Conservation (phyloP, 2,329 filamentous ascomycete genomes). For the Pseudogymnoascus sp. region DNA sequence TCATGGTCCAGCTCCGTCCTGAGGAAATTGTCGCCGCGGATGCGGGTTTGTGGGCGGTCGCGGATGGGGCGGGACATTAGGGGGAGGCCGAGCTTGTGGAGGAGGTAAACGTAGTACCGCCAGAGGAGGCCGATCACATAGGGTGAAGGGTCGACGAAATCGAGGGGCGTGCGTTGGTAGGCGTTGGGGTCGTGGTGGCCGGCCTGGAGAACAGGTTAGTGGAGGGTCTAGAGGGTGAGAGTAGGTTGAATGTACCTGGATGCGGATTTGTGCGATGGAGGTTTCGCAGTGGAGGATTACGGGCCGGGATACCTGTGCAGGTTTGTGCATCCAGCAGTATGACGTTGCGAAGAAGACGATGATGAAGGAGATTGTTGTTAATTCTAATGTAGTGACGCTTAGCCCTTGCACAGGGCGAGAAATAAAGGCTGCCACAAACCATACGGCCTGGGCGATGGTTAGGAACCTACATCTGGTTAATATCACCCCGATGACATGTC, state of each 20-base stretch:
- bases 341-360: constrained; percentile 14
- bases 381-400: constrained; percentile 18
- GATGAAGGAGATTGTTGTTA: constrained; percentile 21
- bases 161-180: constrained; percentile 29
- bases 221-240: background rate
- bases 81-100: constrained; percentile 12
- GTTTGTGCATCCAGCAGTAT: constrained; percentile 21
- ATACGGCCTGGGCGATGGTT: constrained; percentile 19
- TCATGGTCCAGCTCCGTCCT: background rate
- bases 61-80: background rate
- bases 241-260: constrained; percentile 7
- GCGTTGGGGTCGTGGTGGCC: background rate
- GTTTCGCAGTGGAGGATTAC: constrained; percentile 9
- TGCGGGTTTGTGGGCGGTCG: background rate
- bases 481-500: constrained; percentile 6
- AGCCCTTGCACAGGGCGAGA: constrained; percentile 15
- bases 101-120: constrained; percentile 18
- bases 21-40: constrained; percentile 2
- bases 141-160: constrained; percentile 25
- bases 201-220: background rate
- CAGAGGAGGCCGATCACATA: constrained; percentile 16
- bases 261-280: constrained; percentile 17
- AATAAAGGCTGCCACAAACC: constrained; percentile 18
- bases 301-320: constrained; percentile 15
- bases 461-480: constrained; percentile 22